These are phyloP conservation scores for Metarhizium album DNA, from an alignment of 2,329 filamentous ascomycete species.

Conservation along the genomic window DNA sequence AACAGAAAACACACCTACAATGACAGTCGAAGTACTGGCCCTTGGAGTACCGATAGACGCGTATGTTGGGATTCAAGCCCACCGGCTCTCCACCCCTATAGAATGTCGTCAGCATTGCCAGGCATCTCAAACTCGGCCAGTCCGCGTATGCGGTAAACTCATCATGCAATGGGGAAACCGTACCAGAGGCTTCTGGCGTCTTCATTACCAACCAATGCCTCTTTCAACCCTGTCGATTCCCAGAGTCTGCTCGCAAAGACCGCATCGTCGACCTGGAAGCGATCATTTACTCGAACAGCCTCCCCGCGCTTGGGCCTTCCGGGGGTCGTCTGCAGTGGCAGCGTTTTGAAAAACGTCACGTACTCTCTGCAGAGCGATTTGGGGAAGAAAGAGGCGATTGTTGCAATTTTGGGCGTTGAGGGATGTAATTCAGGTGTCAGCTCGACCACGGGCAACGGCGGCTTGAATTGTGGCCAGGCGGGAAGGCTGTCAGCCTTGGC, in stretches of 20 bases:
- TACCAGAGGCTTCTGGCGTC: slow-evolving; percentile 31
- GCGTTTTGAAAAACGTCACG: slow-evolving; percentile 55
- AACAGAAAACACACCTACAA: slow-evolving; percentile 47
- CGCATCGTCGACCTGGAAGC: slow-evolving; percentile 71
- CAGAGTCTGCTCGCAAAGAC: slow-evolving; percentile 66
- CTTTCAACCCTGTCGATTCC: slow-evolving; percentile 63
- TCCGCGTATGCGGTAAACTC: neutral
- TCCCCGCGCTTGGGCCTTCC: slow-evolving; percentile 69
- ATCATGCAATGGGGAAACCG: neutral
- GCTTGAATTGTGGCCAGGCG: slow-evolving; percentile 63
- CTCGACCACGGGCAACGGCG: slow-evolving; percentile 53
- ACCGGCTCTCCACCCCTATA: slow-evolving; percentile 71
- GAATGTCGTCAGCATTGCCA: neutral
- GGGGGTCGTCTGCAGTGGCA: slow-evolving; percentile 69
- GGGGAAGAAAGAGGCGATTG: slow-evolving; percentile 66
- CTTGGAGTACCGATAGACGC: slow-evolving; percentile 75
- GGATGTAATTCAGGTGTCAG: slow-evolving; percentile 47
- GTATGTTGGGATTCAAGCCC: slow-evolving; percentile 81
- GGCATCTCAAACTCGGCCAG: neutral
- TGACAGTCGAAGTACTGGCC: slow-evolving; percentile 91
- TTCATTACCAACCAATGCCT: slow-evolving; percentile 37
- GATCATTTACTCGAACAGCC: slow-evolving; percentile 78
- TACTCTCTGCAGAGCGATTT: slow-evolving; percentile 65
- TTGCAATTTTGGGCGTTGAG: slow-evolving; percentile 51
- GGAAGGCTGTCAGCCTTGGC: slow-evolving; percentile 18